Base-by-base conservation (phyloP, 345 rosid species). In the Salix caprea region DNA sequence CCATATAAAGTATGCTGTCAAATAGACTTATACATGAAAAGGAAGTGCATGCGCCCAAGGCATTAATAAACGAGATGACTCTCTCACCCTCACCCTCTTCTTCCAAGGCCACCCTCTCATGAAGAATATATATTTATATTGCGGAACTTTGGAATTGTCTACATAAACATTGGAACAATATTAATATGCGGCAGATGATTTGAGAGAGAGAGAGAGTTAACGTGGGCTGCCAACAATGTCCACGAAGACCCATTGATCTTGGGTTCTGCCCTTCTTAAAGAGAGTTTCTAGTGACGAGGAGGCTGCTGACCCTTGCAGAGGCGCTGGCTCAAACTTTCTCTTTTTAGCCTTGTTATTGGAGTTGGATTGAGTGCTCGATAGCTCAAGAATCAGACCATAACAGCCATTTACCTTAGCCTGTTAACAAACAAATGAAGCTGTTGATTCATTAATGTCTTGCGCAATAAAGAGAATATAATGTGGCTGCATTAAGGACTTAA, bases 241-340 rank as follows among this genome's bases (percentile, higher is more conserved):
- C 58, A 82, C 84, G 32, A 76, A 82, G 67, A 88, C 81, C 83
- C 85, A 82, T 64, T 78, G 74, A 61, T 86, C 78, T 70, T 24
- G 82, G 75, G 80, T 83, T 84, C 90, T 88, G 82, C 81, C 83
- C 89, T 87, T 90, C 91, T 88, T 93, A 65, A 83, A 71, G 23
- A 81, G 75, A 70, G 83, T 85, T 80, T 85, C 75, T 50, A 77
- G 79, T 16, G 85, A 65, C 23, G 84, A 76, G 70, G 81, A 73
- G 18, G 70, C 81, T 21, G 82, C 78, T 36, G 79, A 24, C 28
- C 58, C 69, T 23, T 58, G 64, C 74, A 46, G 12, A 69, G 79
- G 76, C 23, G 58, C 42, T 66, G 69, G 34, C 65, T 74, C 81
- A 32, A 65, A 67, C 73, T 74, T 77, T 24, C 78, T 67, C 81